Conservation (phyloP, 345 rosid genomes). For the Salix udensis region DNA sequence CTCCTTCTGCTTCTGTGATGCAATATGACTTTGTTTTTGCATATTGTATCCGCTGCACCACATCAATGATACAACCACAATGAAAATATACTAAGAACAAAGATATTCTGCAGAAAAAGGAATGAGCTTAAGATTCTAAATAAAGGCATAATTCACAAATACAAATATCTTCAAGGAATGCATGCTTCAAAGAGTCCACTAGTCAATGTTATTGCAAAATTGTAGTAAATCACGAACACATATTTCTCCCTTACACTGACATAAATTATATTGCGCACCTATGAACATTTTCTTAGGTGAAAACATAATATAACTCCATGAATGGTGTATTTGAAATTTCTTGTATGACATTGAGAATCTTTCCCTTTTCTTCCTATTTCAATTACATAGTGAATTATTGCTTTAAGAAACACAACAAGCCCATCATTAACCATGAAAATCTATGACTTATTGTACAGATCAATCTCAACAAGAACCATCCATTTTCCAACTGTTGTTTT, state of each 20-base stretch:
- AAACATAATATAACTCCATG: not conserved
- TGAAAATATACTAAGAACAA: not conserved
- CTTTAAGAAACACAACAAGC: not conserved
- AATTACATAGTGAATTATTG: not conserved
- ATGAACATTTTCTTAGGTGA: not conserved
- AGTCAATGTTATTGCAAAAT: too few relatives aligned
- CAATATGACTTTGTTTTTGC: constrained; percentile 90
- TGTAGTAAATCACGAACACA: too few relatives aligned
- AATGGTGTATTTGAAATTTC: too few relatives aligned
- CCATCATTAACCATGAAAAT: not conserved
- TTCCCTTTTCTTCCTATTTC: not conserved
- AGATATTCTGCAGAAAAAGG: not conserved
- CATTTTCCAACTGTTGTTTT: not conserved
- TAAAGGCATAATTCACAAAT: not conserved
- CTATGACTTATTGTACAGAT: not conserved
- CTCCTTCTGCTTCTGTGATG: constrained; percentile 24
- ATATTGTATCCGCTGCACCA: constrained; percentile 73
- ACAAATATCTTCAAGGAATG: too few relatives aligned
- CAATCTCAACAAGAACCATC: not conserved
- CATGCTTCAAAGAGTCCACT: too few relatives aligned
- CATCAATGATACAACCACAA: not conserved
- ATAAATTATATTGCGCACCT: not conserved
- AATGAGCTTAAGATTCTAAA: not conserved
- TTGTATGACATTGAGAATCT: too few relatives aligned
- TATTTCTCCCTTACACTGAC: not conserved